Conservation (phyloP, 2,329 filamentous ascomycete genomes). For the Fusarium longipes region DNA sequence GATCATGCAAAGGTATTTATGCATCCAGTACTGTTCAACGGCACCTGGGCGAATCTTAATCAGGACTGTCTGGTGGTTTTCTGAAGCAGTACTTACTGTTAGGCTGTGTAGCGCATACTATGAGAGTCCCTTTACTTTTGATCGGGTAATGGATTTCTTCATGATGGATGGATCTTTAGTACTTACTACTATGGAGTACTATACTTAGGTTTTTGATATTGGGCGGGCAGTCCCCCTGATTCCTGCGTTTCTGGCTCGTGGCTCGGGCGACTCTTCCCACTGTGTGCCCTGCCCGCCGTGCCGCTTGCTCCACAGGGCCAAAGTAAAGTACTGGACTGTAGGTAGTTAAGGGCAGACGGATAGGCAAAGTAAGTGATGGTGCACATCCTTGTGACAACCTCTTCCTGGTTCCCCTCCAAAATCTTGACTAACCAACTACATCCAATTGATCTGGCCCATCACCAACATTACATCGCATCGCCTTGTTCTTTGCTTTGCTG, state of each 20-base stretch:
- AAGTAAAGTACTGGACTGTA: not conserved
- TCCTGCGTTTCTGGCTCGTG: conserved; percentile 29
- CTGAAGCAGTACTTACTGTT: not conserved
- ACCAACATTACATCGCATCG: conserved; percentile 41
- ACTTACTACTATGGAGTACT: no score
- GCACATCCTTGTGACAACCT: conserved; percentile 43
- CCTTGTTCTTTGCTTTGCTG: conserved; percentile 22
- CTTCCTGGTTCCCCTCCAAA: conserved; percentile 43
- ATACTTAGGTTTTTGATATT: not conserved
- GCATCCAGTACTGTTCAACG: no score
- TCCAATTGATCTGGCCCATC: conserved; percentile 26
- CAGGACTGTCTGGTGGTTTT: not conserved
- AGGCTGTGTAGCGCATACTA: not conserved
- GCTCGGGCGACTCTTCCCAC: conserved; percentile 17
- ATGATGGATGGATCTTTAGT: no score
- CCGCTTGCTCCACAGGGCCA: conserved; percentile 22
- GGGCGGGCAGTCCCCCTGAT: not conserved
- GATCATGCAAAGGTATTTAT: not conserved
- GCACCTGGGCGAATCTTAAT: no score
- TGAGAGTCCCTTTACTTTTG: conserved; percentile 9
- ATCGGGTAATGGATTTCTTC: conserved; percentile 12
- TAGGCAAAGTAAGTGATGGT: conserved; percentile 6
- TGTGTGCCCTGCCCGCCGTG: conserved; percentile 30
- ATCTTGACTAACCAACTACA: conserved; percentile 36
- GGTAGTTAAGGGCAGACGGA: conserved; percentile 23